Conservation (phyloP, 768 basidiomycete species). For the Suillus fuscotomentosus region DNA sequence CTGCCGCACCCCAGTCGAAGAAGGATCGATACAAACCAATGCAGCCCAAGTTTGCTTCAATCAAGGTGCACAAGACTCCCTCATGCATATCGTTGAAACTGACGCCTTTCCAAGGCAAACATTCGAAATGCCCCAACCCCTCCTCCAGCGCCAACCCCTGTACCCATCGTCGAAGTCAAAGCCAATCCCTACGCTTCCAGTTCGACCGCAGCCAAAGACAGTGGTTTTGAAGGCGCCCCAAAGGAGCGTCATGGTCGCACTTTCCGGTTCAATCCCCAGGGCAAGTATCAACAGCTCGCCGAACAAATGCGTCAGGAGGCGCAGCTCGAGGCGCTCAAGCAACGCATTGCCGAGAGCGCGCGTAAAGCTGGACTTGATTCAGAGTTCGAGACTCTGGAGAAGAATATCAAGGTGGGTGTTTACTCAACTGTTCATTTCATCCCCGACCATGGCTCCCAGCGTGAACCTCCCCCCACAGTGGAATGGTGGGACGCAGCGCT, state of each 20-base stretch:
- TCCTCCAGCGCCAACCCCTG: constrained; percentile 37
- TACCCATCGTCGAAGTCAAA: constrained; percentile 40
- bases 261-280: constrained; percentile 89
- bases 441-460: constrained; percentile 38
- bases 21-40: constrained; percentile 96
- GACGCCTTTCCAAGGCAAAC: constrained; percentile 54
- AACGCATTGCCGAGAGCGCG: constrained; percentile 89
- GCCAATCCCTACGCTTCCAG: constrained; percentile 78
- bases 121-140: constrained; percentile 72
- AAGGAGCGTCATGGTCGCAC: constrained; percentile 66
- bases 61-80: constrained; percentile 54
- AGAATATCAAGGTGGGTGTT: constrained; percentile 72
- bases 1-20: constrained; percentile 63
- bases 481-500: constrained; percentile 98
- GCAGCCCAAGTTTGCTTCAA: constrained; percentile 98
- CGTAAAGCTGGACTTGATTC: constrained; percentile 91
- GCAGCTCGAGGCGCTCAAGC: constrained; percentile 88
- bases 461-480: constrained; percentile 81
- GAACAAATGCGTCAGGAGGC: constrained; percentile 71
- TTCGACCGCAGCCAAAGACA: constrained; percentile 47
- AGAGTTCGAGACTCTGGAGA: constrained; percentile 90
- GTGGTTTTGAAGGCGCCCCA: constrained; percentile 71
- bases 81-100: constrained; percentile 2
- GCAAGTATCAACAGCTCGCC: constrained; percentile 80
- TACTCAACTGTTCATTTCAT: background rate